Evolutionary conservation across 2,329 filamentous ascomycete species (phyloP), one percentile per base, ranked within the genome.

Genomic region (Cyphellophora europaea): DNA sequence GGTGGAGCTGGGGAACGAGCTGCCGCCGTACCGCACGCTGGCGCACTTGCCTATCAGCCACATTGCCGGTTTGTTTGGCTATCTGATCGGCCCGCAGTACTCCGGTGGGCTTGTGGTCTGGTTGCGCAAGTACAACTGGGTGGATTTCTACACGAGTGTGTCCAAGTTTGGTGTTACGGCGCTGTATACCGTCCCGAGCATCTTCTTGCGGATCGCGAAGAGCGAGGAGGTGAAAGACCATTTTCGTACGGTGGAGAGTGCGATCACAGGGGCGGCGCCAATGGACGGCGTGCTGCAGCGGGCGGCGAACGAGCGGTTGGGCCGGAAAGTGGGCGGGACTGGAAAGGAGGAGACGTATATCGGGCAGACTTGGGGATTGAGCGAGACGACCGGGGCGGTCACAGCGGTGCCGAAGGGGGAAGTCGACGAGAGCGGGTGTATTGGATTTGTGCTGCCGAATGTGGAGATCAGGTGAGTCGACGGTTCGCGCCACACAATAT

Each of bases 71-170:
- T 57, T 66, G 11, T 59, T 63, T 49, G 63, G 63, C 28, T 67
- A 66, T 42, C 56, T 67, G 5, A 52, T 67, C 36, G 63, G 61
- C 33, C 62, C 63, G 0, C 56, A 65, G 27, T 67, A 64, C 38
- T 52, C 62, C 23, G 68, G 62, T 19, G 63, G 63, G 3, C 53
- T 59, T 1, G 61, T 72, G 3, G 79, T 73, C 59, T 79, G 75
- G 75, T 79, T 80, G 75, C 58, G 65, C 3, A 63, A 60, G 27
- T 80, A 79, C 50, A 65, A 74, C 40, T 73, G 75, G 39, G 50
- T 53, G 2, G 57, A 66, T 23, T 77, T 80, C 49, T 61, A 78
- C 34, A 54, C 58, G 25, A 67, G 75, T 52, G 63, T 61, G 45
- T 61, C 62, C 27, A 59, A 61, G 32, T 67, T 71, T 47, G 53